Base-by-base conservation (phyloP, 768 basidiomycete genomes). In the Chalciporus sphaerocephalus region DNA sequence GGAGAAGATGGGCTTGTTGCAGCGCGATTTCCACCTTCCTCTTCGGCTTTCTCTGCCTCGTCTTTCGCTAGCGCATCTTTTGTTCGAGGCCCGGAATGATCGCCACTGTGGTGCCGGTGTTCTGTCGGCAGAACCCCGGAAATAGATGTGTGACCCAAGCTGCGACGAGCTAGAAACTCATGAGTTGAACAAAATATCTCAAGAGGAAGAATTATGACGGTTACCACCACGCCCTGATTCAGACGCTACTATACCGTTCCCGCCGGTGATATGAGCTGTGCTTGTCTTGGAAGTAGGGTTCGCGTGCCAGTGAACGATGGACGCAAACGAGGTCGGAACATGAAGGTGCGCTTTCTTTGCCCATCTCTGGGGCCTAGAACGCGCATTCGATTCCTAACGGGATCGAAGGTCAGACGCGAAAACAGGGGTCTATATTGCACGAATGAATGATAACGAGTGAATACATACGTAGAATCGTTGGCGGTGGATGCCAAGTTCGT, bases 401-500 rank as follows among this genome's bases (percentile, higher is more conserved):
- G 13, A 4, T 41, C 34, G 36, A 12, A 16, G 17, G 27, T 55
- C 20, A 52, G 46, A n/a, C n/a, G n/a, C n/a, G n/a, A n/a, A 15
- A 16, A 12, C 34, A 15, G 9, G 15, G 16, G 7, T 15, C 12
- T 27, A 23, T 16, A 20, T 11, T 34, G n/a, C 36, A 38, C 8
- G 21, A 44, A 44, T 16, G 12, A 50, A n/a, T n/a, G n/a, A n/a
- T n/a, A n/a, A n/a, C n/a, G n/a, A n/a, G n/a, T n/a, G n/a, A 58
- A 69, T 16, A 51, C 30, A 7, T 15, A 87, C 88, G 55, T 80
- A 64, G 46, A 79, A 80, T 6, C 74, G 58, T 42, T 72, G 74
- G 24, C 80, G 70, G 65, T 92, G 91, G 48, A 83, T 80, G 30
- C 71, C 73, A 7, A 96, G 76, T 57, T 92, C 88, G 8, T 75